These are phyloP conservation scores for Claviceps monticola DNA, from an alignment of 2,329 filamentous ascomycete genomes.

Conservation along the genomic window DNA sequence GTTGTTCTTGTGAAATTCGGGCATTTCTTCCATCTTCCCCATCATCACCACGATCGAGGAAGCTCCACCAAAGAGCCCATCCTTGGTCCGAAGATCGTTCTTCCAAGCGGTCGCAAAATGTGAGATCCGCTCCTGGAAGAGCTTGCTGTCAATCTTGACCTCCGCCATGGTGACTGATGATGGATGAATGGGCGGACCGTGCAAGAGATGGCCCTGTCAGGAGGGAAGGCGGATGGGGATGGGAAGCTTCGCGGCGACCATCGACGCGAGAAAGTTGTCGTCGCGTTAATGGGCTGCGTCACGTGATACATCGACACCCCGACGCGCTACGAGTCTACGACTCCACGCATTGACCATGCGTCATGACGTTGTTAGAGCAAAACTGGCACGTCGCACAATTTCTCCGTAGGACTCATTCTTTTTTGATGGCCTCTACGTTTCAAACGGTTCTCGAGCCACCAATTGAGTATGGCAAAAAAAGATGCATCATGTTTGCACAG, in stretches of 20 bases:
- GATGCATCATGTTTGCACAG: no score
- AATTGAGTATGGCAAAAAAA: no score
- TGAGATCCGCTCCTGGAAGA: slow-evolving; percentile 86
- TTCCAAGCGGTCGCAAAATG: slow-evolving; percentile 89
- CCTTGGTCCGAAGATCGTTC: slow-evolving; percentile 79
- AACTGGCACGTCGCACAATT: no score
- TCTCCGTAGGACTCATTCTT: no score
- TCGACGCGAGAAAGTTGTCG: slow-evolving; percentile 23
- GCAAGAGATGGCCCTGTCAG: slow-evolving; percentile 5
- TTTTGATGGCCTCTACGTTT: no score
- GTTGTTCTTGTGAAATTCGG: slow-evolving; percentile 88
- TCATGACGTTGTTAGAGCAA: background rate
- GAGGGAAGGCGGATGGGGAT: slow-evolving; percentile 6
- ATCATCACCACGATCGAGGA: slow-evolving; percentile 81
- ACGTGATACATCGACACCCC: slow-evolving; percentile 20
- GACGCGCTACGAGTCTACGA: no score
- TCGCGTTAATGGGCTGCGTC: slow-evolving; percentile 28
- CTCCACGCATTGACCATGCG: background rate
- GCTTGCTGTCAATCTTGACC: slow-evolving; percentile 88
- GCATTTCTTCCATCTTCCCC: slow-evolving; percentile 85
- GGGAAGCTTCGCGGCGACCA: slow-evolving; percentile 14
- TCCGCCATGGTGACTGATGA: slow-evolving; percentile 47
- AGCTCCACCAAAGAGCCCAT: slow-evolving; percentile 73
- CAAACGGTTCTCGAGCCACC: no score
- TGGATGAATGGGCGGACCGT: slow-evolving; percentile 16